Evolutionary conservation across 306 rosid genomes (phyloP).

Genomic region (Malus orientalis): DNA sequence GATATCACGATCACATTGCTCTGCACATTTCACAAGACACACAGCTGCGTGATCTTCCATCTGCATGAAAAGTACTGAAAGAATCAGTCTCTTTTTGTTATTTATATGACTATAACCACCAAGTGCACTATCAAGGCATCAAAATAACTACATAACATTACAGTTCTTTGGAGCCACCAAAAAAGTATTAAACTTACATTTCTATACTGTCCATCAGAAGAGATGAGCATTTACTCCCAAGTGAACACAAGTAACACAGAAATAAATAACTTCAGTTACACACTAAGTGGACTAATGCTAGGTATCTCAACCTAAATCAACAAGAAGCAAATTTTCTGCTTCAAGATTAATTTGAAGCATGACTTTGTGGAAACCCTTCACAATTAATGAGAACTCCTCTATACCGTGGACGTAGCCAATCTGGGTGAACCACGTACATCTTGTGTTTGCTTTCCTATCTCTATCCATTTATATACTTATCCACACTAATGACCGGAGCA

Average conservation of each 20-base stretch:
- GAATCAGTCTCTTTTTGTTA: background rate
- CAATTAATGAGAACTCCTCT: too few relatives aligned
- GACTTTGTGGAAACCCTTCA: background rate
- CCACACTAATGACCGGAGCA: too few relatives aligned
- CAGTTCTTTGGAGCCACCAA: background rate
- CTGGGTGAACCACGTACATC: too few relatives aligned
- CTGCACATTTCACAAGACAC: slow-evolving; percentile 31
- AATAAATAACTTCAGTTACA: background rate
- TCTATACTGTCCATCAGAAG: background rate
- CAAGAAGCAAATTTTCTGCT: background rate
- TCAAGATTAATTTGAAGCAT: background rate
- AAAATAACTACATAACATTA: background rate
- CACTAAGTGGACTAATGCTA: background rate
- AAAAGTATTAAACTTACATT: background rate
- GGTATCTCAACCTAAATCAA: background rate
- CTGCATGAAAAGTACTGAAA: slow-evolving; percentile 36
- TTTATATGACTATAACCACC: background rate
- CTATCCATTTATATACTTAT: too few relatives aligned
- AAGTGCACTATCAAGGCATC: background rate
- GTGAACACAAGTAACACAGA: background rate
- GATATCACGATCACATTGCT: slow-evolving; percentile 18
- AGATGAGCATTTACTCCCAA: background rate
- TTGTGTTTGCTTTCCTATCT: too few relatives aligned
- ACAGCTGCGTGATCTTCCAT: slow-evolving; percentile 59
- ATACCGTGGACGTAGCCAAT: too few relatives aligned